Conservation (phyloP, 2,329 filamentous ascomycete genomes). For the Penicillium psychrosexuale region DNA sequence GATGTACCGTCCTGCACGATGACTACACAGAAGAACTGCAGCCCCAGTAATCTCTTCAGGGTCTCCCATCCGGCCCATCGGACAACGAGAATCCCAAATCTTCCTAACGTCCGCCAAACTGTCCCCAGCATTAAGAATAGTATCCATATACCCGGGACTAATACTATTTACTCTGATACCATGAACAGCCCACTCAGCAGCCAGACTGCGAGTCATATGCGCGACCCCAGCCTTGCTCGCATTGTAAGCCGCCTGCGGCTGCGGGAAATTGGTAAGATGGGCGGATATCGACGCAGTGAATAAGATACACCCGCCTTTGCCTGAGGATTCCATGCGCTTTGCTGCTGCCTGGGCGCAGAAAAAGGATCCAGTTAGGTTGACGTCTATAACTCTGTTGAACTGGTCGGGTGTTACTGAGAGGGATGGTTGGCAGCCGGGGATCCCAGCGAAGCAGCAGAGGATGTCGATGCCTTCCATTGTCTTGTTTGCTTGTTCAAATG, state of each 20-base stretch:
- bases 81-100: slow-evolving; percentile 59
- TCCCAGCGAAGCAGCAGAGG: slow-evolving; percentile 64
- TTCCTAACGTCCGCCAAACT: slow-evolving; percentile 53
- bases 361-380: slow-evolving; percentile 70
- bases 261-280: slow-evolving; percentile 67
- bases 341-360: slow-evolving; percentile 65
- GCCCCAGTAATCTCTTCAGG: slow-evolving; percentile 63
- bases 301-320: slow-evolving; percentile 49
- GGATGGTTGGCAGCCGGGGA: slow-evolving; percentile 62
- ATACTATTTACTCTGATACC: slow-evolving; percentile 70
- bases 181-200: slow-evolving; percentile 68
- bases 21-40: slow-evolving; percentile 58
- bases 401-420: slow-evolving; percentile 57
- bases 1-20: slow-evolving; percentile 61
- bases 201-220: slow-evolving; percentile 61
- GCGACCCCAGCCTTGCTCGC: slow-evolving; percentile 66
- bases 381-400: slow-evolving; percentile 63
- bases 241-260: slow-evolving; percentile 71
- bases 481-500: slow-evolving; percentile 18
- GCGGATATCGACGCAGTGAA: slow-evolving; percentile 67
- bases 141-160: slow-evolving; percentile 74
- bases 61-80: slow-evolving; percentile 63
- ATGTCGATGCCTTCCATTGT: slow-evolving; percentile 54
- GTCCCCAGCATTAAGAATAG: slow-evolving; percentile 66
- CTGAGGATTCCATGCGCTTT: slow-evolving; percentile 31